Conservation (phyloP, 768 basidiomycete genomes). For the Lactarius akahatsu region DNA sequence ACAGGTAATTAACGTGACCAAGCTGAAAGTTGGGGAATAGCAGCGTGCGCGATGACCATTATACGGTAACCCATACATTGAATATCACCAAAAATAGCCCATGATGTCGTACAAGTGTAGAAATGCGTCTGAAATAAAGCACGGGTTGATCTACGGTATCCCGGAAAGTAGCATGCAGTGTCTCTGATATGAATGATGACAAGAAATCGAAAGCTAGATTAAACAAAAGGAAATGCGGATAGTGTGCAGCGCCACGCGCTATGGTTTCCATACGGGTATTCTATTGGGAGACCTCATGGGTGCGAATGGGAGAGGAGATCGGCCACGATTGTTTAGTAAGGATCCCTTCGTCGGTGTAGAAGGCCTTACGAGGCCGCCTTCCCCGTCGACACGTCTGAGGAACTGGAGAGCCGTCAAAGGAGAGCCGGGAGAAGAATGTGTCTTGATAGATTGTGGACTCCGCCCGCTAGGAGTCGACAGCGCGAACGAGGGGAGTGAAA, state of each 20-base stretch:
- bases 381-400: constrained; percentile 72
- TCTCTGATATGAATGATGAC: constrained; percentile 12
- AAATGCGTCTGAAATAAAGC: constrained; percentile 24
- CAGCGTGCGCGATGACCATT: background rate
- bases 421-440: constrained; percentile 65
- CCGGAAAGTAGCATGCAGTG: constrained; percentile 14
- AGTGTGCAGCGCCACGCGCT: constrained; percentile 2
- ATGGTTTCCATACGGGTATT: constrained; percentile 30
- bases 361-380: constrained; percentile 51
- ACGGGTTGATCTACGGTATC: constrained; percentile 18
- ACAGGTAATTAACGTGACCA: too few relatives aligned
- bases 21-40: too few relatives aligned
- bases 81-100: constrained; percentile 1
- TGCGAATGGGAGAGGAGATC: constrained; percentile 11
- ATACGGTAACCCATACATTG: constrained; percentile 12
- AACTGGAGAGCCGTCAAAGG: constrained; percentile 82
- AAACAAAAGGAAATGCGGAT: background rate
- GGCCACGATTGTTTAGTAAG: constrained; percentile 3
- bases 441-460: constrained; percentile 47
- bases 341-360: constrained; percentile 59
- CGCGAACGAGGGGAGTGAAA: constrained; percentile 65
- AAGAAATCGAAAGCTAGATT: constrained; percentile 14
- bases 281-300: constrained; percentile 20
- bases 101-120: constrained; percentile 20
- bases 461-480: constrained; percentile 49